Conservation (phyloP, 352 stramenopile genomes). For the Pythium plurisporium region DNA sequence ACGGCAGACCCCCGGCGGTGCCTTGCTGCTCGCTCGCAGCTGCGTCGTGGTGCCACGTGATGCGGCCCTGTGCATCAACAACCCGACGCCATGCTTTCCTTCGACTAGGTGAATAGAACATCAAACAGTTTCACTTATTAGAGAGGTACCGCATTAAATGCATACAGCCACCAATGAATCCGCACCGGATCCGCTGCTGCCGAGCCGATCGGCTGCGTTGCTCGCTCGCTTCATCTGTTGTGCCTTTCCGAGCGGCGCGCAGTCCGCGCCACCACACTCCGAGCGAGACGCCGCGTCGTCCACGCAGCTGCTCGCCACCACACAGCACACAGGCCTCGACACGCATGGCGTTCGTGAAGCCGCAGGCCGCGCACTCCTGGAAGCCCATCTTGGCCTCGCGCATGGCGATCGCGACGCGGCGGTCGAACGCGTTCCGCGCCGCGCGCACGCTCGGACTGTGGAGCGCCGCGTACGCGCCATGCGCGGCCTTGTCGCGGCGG, state of each 20-base stretch:
- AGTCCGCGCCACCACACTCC: not conserved
- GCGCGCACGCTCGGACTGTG: slow-evolving; percentile 11
- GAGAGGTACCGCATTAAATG: too few species aligned
- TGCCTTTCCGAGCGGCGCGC: too few species aligned
- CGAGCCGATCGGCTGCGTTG: not conserved
- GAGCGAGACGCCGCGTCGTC: not conserved
- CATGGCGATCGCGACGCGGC: slow-evolving; percentile 8
- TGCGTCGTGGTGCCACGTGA: not conserved
- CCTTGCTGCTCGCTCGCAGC: not conserved
- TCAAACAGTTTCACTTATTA: not conserved
- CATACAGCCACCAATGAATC: not conserved
- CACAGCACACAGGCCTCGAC: slow-evolving; percentile 8
- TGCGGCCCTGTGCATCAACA: not conserved
- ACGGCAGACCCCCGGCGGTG: too few species aligned
- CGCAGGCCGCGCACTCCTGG: not conserved
- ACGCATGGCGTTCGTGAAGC: slow-evolving; percentile 9
- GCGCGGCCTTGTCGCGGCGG: slow-evolving; percentile 1
- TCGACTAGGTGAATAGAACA: not conserved
- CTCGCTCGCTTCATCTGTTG: not conserved
- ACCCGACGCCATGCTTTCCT: not conserved
- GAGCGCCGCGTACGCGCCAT: slow-evolving; percentile 14
- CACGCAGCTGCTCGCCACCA: not conserved
- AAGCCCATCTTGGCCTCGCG: slow-evolving; percentile 11
- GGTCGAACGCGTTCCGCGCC: slow-evolving; percentile 12
- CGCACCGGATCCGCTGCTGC: not conserved